phyloP scores from a whole-genome alignment of 2,329 filamentous ascomycete species.

The Parastagonospora avenae region DNA sequence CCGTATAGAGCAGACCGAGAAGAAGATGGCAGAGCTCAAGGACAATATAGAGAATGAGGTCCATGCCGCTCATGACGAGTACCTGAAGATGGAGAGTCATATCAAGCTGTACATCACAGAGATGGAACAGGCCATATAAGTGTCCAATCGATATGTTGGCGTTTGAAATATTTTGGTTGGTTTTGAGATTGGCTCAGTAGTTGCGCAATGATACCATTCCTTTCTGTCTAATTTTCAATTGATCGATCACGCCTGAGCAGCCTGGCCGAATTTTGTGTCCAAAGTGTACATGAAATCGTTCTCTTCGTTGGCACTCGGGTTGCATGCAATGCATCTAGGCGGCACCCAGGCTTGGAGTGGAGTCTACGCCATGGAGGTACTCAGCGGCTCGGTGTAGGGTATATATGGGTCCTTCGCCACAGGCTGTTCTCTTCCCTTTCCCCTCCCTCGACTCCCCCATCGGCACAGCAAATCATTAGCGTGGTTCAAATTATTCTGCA shows the following conservation, averaged over 20 bases:
- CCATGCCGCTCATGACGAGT: constrained; percentile 87
- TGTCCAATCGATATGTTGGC: background rate
- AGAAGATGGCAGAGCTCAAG: constrained; percentile 99
- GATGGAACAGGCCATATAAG: constrained; percentile 80
- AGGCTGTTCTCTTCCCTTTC: background rate
- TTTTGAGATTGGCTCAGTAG: background rate
- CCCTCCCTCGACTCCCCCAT: background rate
- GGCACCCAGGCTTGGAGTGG: too few species aligned
- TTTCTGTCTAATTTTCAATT: background rate
- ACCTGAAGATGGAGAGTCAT: constrained; percentile 95
- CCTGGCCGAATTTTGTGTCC: too few species aligned
- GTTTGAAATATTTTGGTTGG: background rate
- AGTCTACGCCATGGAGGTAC: background rate
- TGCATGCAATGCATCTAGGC: too few species aligned
- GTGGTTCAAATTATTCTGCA: too few species aligned
- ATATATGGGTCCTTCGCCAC: background rate
- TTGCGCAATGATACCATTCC: background rate
- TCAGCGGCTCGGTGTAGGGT: background rate
- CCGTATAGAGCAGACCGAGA: constrained; percentile 97
- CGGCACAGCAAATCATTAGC: background rate
- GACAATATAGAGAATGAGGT: constrained; percentile 97
- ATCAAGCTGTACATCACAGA: constrained; percentile 98
- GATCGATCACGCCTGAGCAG: too few species aligned
- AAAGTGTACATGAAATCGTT: background rate
- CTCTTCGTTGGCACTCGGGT: background rate